Evolutionary conservation across 495 filamentous ascomycete species (phyloP), one percentile per base, ranked within the genome.

Genomic region (Jackrogersella multiformis): DNA sequence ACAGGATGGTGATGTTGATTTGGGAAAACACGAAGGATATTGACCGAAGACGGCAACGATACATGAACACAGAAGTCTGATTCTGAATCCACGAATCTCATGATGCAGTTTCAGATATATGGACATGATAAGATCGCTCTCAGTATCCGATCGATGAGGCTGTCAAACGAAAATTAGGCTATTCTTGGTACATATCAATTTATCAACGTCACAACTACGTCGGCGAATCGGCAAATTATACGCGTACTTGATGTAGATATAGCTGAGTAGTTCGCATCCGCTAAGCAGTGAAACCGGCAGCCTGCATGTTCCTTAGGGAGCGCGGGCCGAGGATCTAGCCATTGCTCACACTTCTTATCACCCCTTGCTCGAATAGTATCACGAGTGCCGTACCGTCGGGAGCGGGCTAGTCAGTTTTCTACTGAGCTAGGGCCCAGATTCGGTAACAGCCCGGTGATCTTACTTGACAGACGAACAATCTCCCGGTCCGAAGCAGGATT

Each of bases 311-410:
- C 5, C 26, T 18, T 16, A 38, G 30, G 52, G 58, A 68, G 21
- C 58, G 30, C 65, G 65, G 58, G 5, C 58, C 65, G 65, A 54
- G 55, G 45, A 34, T 58, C 24, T 63, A 28, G 16, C 36, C 28
- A 12, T 8, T 9, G 15, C 21, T 52, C 20, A 34, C 24, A 10
- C 20, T 34, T 15, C 35, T 16, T 10, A 48, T 26, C 45, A 15
- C 21, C 21, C 21, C 20, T 46, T 24, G 21, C 26, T 46, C 21
- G 42, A 24, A 7, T 35, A 2, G 10, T 12, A n/a, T 10, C 26
- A 26, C 21, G 12, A 46, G 42, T 24, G 23, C 42, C 42, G 26
- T n/a, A 46, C 23, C 42, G 21, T 46, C 42, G 42, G 42, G 42
- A 46, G 12, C 42, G 42, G 42, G 42, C 21, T 4, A 30, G 7